Evolutionary conservation across 805 yeast species (phyloP).

Genomic region (Candida awuae): DNA sequence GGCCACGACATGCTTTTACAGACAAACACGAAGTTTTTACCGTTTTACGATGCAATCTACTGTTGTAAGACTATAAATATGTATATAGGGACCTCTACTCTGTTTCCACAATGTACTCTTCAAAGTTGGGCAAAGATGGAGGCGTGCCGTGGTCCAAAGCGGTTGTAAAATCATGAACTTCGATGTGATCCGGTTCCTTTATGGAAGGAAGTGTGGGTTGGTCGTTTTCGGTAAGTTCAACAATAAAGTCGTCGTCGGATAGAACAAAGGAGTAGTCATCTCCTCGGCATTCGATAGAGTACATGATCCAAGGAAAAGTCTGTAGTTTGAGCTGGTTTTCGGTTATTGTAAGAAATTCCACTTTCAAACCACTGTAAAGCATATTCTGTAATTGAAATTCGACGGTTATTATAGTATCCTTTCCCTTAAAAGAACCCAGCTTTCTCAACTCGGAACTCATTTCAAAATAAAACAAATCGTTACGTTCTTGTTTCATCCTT

Average conservation of each 20-base stretch:
- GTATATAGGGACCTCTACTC: not conserved
- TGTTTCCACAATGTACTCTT: constrained; percentile 23
- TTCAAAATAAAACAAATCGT: constrained; percentile 28
- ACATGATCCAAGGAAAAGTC: constrained; percentile 75
- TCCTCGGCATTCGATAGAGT: constrained; percentile 34
- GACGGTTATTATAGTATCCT: constrained; percentile 13
- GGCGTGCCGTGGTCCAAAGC: constrained; percentile 9
- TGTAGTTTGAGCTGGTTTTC: constrained; percentile 50
- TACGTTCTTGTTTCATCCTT: constrained; percentile 26
- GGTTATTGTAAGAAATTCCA: constrained; percentile 57
- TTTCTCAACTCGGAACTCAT: constrained; percentile 24
- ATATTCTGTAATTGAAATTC: constrained; percentile 56
- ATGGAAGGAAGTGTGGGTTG: not conserved
- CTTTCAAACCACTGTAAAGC: constrained; percentile 57
- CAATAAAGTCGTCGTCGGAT: constrained; percentile 18
- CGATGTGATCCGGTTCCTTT: constrained; percentile 1
- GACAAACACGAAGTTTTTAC: no score
- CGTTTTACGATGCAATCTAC: no score
- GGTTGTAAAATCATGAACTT: constrained; percentile 8
- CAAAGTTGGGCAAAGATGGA: constrained; percentile 14
- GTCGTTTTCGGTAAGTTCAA: constrained; percentile 11
- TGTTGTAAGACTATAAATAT: not conserved
- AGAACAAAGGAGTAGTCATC: constrained; percentile 26
- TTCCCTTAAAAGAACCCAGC: constrained; percentile 9
- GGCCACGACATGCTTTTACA: no score